Base-by-base conservation (phyloP, 2,329 filamentous ascomycete genomes). In the Neocatenulostroma microsporum region DNA sequence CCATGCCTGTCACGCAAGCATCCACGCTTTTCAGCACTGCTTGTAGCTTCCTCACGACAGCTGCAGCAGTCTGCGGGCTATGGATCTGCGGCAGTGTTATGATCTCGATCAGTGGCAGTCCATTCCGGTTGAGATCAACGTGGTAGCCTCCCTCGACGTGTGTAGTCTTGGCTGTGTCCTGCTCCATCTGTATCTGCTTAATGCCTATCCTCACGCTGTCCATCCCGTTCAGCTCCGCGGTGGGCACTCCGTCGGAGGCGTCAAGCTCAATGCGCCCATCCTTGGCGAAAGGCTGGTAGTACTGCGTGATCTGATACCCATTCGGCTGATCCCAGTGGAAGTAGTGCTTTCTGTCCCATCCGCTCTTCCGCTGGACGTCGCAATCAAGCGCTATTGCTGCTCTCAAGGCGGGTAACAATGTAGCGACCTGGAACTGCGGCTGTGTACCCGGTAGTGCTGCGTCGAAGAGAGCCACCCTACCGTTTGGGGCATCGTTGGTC, bases 311-410 rank as follows among this genome's bases (percentile, higher is more conserved):
- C 61, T 98, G 91, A 61, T 98, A 98, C 0, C 91, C 91, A 0
- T 85, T 76, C 1, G 91, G 91, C 62, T 98, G 91, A 61, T 98
- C 91, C 76, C 91, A 94, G 68, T 95, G 94, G 62, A 98, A 96
- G 63, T 98, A 98, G 62, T 98, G 91, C 61, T 98, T 98, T 46
- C 91, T 74, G 62, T 98, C 91, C 64, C 95, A 98, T 36, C 76
- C 77, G 60, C 87, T 94, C 49, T 76, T 72, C 1, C 64, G 68
- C 56, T 93, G 82, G 35, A 96, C 73, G 2, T 78, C 66, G 61
- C 91, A 96, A 40, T 81, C 76, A 29, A 98, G 69, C 0, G 87
- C 85, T 33, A 95, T 66, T 0, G 91, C 89, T 13, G 89, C 89
- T 42, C 91, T 79, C 12, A 98, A 58, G n/a, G 91, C 91, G 3